These are phyloP conservation scores for Phlebiopsis gigantea DNA, from an alignment of 768 basidiomycete genomes.

Conservation along the genomic window DNA sequence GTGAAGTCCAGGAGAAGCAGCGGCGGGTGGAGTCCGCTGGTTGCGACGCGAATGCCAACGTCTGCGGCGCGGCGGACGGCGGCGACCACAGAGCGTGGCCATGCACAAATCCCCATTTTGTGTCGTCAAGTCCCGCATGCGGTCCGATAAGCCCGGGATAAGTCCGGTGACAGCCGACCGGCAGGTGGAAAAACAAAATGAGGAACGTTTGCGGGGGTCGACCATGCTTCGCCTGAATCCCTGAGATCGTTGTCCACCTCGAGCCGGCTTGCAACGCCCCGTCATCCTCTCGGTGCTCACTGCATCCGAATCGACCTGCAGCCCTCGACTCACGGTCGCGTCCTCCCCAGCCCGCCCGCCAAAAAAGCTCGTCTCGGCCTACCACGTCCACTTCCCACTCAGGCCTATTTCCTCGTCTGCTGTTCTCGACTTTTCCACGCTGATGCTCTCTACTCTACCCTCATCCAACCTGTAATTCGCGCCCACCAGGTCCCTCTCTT, in stretches of 20 bases:
- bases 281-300: constrained; percentile 6
- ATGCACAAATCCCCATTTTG: neutral
- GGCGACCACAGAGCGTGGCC: neutral
- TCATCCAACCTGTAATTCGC: constrained; percentile 1
- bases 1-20: neutral
- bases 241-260: constrained; percentile 9
- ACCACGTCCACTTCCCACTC: neutral
- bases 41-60: neutral
- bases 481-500: neutral
- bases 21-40: neutral
- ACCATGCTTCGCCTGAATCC: constrained; percentile 3
- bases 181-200: neutral
- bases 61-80: neutral
- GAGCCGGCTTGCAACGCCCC: constrained; percentile 9
- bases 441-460: constrained; percentile 5
- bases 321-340: neutral
- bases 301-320: constrained; percentile 1
- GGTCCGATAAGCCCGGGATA: constrained; percentile 4
- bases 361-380: neutral
- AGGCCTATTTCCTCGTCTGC: neutral
- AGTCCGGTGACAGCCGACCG: neutral
- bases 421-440: constrained; percentile 7
- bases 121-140: neutral
- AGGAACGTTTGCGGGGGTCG: constrained; percentile 6
- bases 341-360: neutral